These are phyloP conservation scores for Mycena crocata DNA, from an alignment of 768 basidiomycete species.

Conservation along the genomic window DNA sequence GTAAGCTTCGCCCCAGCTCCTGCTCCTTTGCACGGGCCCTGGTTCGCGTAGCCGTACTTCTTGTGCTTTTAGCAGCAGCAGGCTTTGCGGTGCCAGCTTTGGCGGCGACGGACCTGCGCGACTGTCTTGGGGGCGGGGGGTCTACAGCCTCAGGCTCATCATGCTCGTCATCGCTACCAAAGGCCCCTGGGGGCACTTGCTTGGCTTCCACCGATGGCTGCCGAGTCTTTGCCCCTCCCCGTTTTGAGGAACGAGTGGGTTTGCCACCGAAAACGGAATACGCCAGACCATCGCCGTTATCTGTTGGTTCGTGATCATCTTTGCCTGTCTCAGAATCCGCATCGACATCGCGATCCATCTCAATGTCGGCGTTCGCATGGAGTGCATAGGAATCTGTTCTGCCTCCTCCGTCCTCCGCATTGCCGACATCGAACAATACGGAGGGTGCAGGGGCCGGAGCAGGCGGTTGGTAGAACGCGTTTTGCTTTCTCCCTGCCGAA, in stretches of 20 bases:
- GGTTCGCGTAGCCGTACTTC: conserved; percentile 15
- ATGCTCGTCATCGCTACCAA: conserved; percentile 54
- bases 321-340: conserved; percentile 29
- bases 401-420: conserved; percentile 12
- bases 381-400: background rate
- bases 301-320: conserved; percentile 33
- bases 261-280: conserved; percentile 44
- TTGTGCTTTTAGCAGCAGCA: conserved; percentile 6
- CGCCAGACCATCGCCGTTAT: conserved; percentile 34
- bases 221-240: conserved; percentile 8
- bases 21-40: conserved; percentile 23
- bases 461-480: conserved; percentile 77
- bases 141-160: conserved; percentile 41
- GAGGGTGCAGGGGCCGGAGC: conserved; percentile 43
- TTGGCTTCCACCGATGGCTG: conserved; percentile 33
- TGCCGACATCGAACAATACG: conserved; percentile 16
- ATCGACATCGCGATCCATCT: conserved; percentile 34
- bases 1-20: conserved; percentile 34
- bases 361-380: conserved; percentile 28
- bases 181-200: conserved; percentile 59
- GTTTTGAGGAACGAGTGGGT: conserved; percentile 26
- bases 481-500: conserved; percentile 64
- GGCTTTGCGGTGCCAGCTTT: conserved; percentile 22
- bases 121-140: conserved; percentile 22
- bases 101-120: conserved; percentile 21